Evolutionary conservation across 2,329 filamentous ascomycete genomes (phyloP).

Genomic region (Ascosphaera apis): DNA sequence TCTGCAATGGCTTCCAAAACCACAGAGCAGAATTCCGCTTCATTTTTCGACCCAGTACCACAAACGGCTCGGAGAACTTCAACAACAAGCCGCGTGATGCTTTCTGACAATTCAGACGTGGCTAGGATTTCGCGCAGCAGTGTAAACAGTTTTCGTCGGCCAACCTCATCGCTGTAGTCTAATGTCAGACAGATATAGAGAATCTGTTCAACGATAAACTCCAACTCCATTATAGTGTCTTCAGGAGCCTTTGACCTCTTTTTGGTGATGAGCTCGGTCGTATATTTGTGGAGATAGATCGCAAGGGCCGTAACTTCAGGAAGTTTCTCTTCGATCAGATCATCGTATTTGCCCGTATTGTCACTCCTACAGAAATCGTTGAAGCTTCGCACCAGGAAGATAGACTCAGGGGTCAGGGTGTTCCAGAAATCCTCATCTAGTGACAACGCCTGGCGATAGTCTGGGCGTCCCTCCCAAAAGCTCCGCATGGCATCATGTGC

Average conservation of each 20-base stretch:
- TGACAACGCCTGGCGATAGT: conserved; percentile 23
- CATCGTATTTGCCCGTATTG: conserved; percentile 49
- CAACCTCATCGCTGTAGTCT: conserved; percentile 95
- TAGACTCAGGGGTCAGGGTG: conserved; percentile 45
- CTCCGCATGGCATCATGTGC: conserved; percentile 84
- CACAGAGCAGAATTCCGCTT: conserved; percentile 28
- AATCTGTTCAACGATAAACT: conserved; percentile 89
- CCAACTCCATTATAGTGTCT: conserved; percentile 68
- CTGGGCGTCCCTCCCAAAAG: conserved; percentile 79
- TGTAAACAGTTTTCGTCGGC: conserved; percentile 84
- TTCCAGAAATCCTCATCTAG: conserved; percentile 26
- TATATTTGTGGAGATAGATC: conserved; percentile 63
- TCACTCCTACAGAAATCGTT: conserved; percentile 74
- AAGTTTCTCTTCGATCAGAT: conserved; percentile 71
- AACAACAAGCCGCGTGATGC: conserved; percentile 70
- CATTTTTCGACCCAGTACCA: conserved; percentile 29
- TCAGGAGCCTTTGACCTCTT: conserved; percentile 25
- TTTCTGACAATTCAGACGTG: conserved; percentile 69
- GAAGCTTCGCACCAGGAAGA: conserved; percentile 78
- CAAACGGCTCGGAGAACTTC: conserved; percentile 67
- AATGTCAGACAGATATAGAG: conserved; percentile 77
- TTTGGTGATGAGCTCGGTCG: conserved; percentile 27
- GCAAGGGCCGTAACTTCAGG: conserved; percentile 84
- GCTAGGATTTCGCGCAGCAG: conserved; percentile 69
- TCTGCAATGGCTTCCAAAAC: conserved; percentile 84